phyloP scores from a whole-genome alignment of 129 eudicot species.

The Flaveria brownii region DNA sequence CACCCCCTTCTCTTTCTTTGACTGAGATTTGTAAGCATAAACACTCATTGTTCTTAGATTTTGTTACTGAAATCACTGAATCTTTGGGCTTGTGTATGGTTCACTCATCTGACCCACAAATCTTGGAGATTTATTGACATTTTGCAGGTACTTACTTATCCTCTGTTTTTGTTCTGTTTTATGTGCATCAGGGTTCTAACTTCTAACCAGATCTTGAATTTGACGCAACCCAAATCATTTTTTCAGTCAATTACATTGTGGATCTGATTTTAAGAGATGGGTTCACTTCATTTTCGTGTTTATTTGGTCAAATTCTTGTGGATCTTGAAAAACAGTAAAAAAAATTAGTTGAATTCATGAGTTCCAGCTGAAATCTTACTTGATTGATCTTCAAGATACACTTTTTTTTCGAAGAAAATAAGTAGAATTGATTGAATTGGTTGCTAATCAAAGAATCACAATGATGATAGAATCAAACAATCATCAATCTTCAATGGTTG shows the following conservation, averaged over 20 bases:
- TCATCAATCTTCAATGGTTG: slow-evolving; percentile 27
- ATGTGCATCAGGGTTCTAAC: slow-evolving; percentile 13
- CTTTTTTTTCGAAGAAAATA: not conserved
- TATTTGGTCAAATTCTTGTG: not conserved
- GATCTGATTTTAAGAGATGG: slow-evolving; percentile 36
- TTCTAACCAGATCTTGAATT: slow-evolving; percentile 32
- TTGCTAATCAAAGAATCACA: slow-evolving; percentile 29
- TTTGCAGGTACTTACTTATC: slow-evolving; percentile 27
- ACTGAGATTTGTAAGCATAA: slow-evolving; percentile 14
- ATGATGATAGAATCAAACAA: too few species aligned
- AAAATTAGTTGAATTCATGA: too few species aligned
- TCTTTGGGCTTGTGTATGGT: slow-evolving; percentile 22
- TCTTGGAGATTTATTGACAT: slow-evolving; percentile 27
- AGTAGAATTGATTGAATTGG: slow-evolving; percentile 15
- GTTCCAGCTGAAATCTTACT: too few species aligned
- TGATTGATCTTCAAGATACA: slow-evolving; percentile 19
- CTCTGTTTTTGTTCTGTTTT: slow-evolving; percentile 29
- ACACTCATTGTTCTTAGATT: slow-evolving; percentile 28
- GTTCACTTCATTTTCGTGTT: slow-evolving; percentile 27
- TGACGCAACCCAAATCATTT: slow-evolving; percentile 8
- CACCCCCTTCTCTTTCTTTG: slow-evolving; percentile 21
- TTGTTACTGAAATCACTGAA: slow-evolving; percentile 28
- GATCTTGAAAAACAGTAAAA: not conserved
- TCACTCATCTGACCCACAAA: slow-evolving; percentile 30
- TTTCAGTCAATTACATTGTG: slow-evolving; percentile 3